Base-by-base conservation (phyloP, 78 protist species). In the Planoprotostelium fungivorum region DNA sequence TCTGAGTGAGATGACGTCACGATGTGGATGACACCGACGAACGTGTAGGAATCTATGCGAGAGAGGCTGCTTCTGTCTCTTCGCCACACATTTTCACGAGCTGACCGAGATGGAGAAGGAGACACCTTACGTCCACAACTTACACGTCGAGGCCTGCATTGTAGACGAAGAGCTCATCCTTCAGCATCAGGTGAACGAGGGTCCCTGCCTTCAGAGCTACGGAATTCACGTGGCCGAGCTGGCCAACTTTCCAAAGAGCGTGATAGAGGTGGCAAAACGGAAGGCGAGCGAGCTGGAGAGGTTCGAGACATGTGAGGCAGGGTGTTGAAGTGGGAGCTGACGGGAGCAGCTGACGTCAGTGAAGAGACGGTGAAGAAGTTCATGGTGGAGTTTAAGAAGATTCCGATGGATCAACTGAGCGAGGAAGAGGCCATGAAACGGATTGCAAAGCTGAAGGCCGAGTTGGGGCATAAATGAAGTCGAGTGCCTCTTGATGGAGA, bases 71-170 rank as follows among this genome's bases (percentile, higher is more conserved):
- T 94, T 92, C 28, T 92, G 95, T 87, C 92, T 98, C 35, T 98
- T 98, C 51, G 99, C 99, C 29, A 98, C 99, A 34, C 99, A 98
- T 88, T 98, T 98, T 91, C 99, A 98, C 88, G 99, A 98, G 86
- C 94, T 98, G 38, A 96, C 98, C 9, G 94, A 88, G 0, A 89
- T 96, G 29, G 83, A 86, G 0, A 90, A 87, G 29, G 23, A 86
- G 1, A 29, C 35, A 0, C 91, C 93, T n/a, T 1, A 34, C 16
- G 97, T 95, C 35, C 84, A 85, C 31, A 96, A 96, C 84, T 34
- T 88, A 16, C 98, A 97, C 89, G 98, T 97, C 5, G 35, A 94
- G 0, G 97, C 98, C 9, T 87, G 87, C 89, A 91, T 90, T 0
- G 51, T 87, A 0, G 90, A 85, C 38, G 36, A 86, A 28, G 37